These are phyloP conservation scores for Boletus fagicola DNA, from an alignment of 768 basidiomycete species.

Conservation along the genomic window DNA sequence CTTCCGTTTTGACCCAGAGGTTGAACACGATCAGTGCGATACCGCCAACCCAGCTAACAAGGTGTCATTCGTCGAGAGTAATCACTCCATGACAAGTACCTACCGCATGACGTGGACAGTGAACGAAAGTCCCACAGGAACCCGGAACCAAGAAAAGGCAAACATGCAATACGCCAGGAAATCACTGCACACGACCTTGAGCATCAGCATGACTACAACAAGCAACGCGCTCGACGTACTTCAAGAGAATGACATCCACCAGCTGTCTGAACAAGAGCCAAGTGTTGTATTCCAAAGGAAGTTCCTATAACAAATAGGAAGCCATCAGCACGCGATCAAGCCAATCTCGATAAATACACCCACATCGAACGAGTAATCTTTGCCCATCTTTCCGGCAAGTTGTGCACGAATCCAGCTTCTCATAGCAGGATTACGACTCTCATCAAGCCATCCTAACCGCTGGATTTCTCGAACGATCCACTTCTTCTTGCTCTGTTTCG, in stretches of 20 bases:
- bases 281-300: slow-evolving; percentile 91
- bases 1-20: slow-evolving; percentile 97
- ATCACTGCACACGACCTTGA: slow-evolving; percentile 53
- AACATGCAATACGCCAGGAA: slow-evolving; percentile 95
- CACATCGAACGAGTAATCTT: slow-evolving; percentile 91
- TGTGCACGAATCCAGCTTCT: slow-evolving; percentile 85
- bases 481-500: slow-evolving; percentile 91
- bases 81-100: slow-evolving; percentile 9
- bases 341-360: slow-evolving; percentile 29
- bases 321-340: slow-evolving; percentile 7
- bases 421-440: slow-evolving; percentile 54
- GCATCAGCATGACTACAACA: background rate
- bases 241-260: slow-evolving; percentile 95
- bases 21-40: slow-evolving; percentile 88
- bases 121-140: slow-evolving; percentile 73
- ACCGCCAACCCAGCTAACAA: slow-evolving; percentile 80
- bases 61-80: slow-evolving; percentile 1
- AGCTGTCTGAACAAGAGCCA: slow-evolving; percentile 95
- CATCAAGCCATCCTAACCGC: slow-evolving; percentile 86
- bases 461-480: slow-evolving; percentile 89
- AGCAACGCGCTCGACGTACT: slow-evolving; percentile 50
- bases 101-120: slow-evolving; percentile 77
- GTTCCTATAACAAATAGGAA: slow-evolving; percentile 47
- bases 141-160: slow-evolving; percentile 88
- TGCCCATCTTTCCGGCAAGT: slow-evolving; percentile 89